phyloP scores from a whole-genome alignment of 768 basidiomycete species.

The Daedaleopsis nitida region DNA sequence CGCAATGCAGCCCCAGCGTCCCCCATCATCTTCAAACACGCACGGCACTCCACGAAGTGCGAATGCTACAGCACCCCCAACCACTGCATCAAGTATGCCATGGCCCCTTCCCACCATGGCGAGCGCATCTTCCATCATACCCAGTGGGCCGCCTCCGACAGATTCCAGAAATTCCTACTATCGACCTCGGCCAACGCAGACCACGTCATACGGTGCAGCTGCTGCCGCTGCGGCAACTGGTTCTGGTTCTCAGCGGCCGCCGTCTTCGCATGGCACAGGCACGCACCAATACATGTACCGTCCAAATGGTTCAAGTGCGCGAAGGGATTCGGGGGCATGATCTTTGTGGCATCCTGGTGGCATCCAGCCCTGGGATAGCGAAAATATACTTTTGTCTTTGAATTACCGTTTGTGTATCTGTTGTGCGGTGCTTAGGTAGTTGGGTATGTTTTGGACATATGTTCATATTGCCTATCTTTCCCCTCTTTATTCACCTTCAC shows the following conservation, averaged over 20 bases:
- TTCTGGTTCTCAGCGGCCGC: conserved; percentile 2
- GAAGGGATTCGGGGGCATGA: conserved; percentile 17
- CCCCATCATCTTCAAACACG: conserved; percentile 25
- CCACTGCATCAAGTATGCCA: conserved; percentile 40
- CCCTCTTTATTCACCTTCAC: conserved; percentile 18
- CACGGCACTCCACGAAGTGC: conserved; percentile 23
- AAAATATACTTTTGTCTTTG: not conserved
- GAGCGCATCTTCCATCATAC: conserved; percentile 57
- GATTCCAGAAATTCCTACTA: conserved; percentile 53
- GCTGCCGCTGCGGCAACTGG: conserved; percentile 14
- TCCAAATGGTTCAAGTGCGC: conserved; percentile 12
- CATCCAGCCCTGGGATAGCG: not conserved
- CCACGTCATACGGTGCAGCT: conserved; percentile 20
- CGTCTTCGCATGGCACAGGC: conserved; percentile 19
- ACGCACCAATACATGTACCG: conserved; percentile 31
- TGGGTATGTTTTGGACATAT: conserved; percentile 15
- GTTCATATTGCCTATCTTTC: conserved; percentile 7
- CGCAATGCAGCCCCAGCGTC: conserved; percentile 49
- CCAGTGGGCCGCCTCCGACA: conserved; percentile 31
- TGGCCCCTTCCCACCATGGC: conserved; percentile 80
- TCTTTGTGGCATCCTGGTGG: not conserved
- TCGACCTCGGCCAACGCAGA: conserved; percentile 44
- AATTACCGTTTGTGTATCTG: not conserved
- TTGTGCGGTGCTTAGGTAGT: not conserved
- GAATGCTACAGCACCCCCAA: conserved; percentile 25